Base-by-base conservation (phyloP, 2,329 filamentous ascomycete species). In the Diaporthe sp. region DNA sequence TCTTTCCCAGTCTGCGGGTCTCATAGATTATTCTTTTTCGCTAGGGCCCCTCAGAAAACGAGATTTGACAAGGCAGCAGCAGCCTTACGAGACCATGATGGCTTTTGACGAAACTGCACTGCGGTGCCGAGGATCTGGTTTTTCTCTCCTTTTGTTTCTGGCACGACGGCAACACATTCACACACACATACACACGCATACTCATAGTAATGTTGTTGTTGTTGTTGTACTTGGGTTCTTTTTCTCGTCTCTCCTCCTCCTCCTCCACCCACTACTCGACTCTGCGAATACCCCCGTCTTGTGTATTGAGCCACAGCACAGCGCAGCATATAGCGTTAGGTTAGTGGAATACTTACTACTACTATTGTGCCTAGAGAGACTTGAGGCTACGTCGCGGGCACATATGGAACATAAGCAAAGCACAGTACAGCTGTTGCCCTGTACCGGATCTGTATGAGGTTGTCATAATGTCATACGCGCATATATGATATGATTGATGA, bases 51-150 rank as follows among this genome's bases (percentile, higher is more conserved):
- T n/a, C 64, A 54, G 45, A 10, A 68, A 54, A 68, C 64, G 47
- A 54, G 64, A 40, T 54, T 68, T 68, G 47, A 68, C 64, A 40
- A 33, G 30, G n/a, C 58, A 61, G 47, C 47, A 25, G 33, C 54
- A 9, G 19, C 60, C 47, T 54, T 54, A 68, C 40, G 64, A 52
- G 47, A 54, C 25, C 47, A 68, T 68, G 64, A 68, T 38, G 47
- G 47, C n/a, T 68, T 60, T 54, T 52, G n/a, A 68, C 47, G 47
- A 50, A 13, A 28, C 3, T 25, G 33, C 64, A 68, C 33, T 19
- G 28, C n/a, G 64, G 64, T 67, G 64, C 45, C 38, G 22, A n/a
- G 28, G 35, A 4, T n/a, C 19, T 54, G n/a, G n/a, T n/a, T n/a
- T n/a, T n/a, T n/a, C n/a, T 67, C 30, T 10, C 33, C 7, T 28